Evolutionary conservation across 2,329 filamentous ascomycete genomes (phyloP).

Genomic region (Diaporthe caulivora): DNA sequence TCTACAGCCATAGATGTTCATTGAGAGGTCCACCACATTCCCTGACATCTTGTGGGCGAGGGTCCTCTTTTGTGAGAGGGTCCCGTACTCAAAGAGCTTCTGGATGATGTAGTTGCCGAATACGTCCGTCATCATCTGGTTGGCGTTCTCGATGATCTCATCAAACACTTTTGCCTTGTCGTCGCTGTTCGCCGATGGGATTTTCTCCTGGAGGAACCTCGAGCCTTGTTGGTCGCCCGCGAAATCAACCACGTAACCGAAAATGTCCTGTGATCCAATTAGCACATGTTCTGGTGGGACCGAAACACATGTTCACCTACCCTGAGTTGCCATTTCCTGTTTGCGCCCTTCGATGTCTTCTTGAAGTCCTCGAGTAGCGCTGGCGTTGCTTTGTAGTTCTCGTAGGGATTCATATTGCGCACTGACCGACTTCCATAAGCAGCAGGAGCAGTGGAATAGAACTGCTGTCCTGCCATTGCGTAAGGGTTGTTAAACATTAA

Average conservation of each 20-base stretch:
- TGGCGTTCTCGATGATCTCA: slow-evolving; percentile 85
- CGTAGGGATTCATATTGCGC: slow-evolving; percentile 61
- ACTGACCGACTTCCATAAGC: slow-evolving; percentile 15
- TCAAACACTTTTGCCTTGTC: slow-evolving; percentile 92
- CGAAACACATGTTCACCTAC: slow-evolving; percentile 51
- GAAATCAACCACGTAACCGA: slow-evolving; percentile 90
- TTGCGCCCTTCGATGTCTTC: slow-evolving; percentile 74
- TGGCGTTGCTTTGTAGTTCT: slow-evolving; percentile 52
- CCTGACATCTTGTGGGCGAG: slow-evolving; percentile 90
- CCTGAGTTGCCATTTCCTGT: slow-evolving; percentile 82
- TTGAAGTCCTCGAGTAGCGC: slow-evolving; percentile 84
- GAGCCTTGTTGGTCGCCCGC: slow-evolving; percentile 96
- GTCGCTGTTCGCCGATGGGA: slow-evolving; percentile 93
- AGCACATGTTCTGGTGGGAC: slow-evolving; percentile 20
- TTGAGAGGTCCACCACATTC: slow-evolving; percentile 82
- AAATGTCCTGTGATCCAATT: slow-evolving; percentile 74
- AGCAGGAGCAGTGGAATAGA: slow-evolving; percentile 37
- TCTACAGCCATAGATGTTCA: slow-evolving; percentile 92
- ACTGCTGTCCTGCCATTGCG: slow-evolving; percentile 25
- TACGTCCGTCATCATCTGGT: slow-evolving; percentile 94
- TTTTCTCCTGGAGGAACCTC: slow-evolving; percentile 92
- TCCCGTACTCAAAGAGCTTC: slow-evolving; percentile 96
- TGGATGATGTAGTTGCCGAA: slow-evolving; percentile 99
- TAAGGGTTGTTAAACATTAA: slow-evolving; percentile 20
- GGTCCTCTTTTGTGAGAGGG: slow-evolving; percentile 90